Percentiles rank a stretch among this genome's conserved stretches.
phyloP scores from a whole-genome alignment of 257 asterid species.

The Dorcoceras hygrometricum region DNA sequence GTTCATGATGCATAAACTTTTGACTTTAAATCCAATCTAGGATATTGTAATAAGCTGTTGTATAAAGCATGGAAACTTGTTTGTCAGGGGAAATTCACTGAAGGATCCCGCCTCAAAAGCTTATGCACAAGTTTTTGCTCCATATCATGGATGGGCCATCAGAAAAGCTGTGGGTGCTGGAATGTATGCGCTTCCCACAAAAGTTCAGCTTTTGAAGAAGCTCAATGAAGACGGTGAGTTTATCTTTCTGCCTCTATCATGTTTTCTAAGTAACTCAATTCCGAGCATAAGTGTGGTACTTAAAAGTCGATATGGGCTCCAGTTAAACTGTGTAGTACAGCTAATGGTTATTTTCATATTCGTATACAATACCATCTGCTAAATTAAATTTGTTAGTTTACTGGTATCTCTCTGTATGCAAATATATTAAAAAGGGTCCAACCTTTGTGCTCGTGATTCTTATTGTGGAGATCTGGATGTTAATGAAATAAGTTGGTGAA shows the following conservation, averaged over 20 bases:
- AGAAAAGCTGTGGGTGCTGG: slow-evolving; percentile 89
- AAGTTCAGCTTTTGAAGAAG: slow-evolving; percentile 67
- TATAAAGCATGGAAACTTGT: slow-evolving; percentile 17
- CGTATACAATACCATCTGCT: background rate
- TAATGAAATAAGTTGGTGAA: background rate
- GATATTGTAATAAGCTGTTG: background rate
- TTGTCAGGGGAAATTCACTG: slow-evolving; percentile 62
- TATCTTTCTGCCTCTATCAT: slow-evolving; percentile 16
- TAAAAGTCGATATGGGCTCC: background rate
- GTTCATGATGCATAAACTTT: background rate
- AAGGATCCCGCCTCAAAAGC: slow-evolving; percentile 89
- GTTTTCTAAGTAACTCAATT: background rate
- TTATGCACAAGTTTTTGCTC: slow-evolving; percentile 84
- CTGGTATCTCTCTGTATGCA: background rate
- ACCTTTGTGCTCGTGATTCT: background rate
- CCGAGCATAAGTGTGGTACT: background rate
- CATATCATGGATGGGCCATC: slow-evolving; percentile 89
- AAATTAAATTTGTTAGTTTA: no score
- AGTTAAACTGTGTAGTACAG: background rate
- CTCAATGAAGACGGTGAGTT: slow-evolving; percentile 90
- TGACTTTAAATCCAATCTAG: background rate
- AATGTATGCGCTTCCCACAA: slow-evolving; percentile 92
- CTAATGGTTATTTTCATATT: background rate
- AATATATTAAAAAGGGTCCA: background rate
- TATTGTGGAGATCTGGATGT: background rate